These are phyloP conservation scores for Kodamaea hsintzibuensis DNA, from an alignment of 805 yeast genomes.

Conservation along the genomic window DNA sequence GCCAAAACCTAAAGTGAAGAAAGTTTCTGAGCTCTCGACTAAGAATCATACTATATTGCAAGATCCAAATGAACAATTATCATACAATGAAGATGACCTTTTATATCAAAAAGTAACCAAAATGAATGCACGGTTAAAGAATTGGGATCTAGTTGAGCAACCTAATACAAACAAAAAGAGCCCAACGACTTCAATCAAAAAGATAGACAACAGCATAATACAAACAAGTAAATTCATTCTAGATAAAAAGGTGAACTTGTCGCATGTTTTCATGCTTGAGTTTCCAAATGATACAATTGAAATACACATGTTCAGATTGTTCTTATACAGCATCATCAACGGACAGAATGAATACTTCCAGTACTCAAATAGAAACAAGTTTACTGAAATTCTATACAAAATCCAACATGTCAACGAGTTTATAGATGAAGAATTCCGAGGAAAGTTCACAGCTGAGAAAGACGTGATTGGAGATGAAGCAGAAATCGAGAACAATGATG, in stretches of 20 bases:
- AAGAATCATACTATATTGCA: background rate
- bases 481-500: background rate
- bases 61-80: background rate
- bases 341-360: slow-evolving; percentile 14
- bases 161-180: background rate
- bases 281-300: slow-evolving; percentile 1
- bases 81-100: background rate
- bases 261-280: slow-evolving; percentile 1
- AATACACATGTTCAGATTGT: slow-evolving; percentile 13
- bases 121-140: slow-evolving; percentile 9
- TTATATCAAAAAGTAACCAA: slow-evolving; percentile 9
- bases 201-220: background rate
- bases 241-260: background rate
- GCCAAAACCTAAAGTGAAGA: background rate
- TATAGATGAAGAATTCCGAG: slow-evolving; percentile 9
- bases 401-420: slow-evolving; percentile 9
- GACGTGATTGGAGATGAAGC: background rate
- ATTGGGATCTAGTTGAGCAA: background rate
- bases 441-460: slow-evolving; percentile 12
- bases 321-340: slow-evolving; percentile 12
- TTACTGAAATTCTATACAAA: slow-evolving; percentile 5
- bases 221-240: background rate
- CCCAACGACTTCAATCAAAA: no score
- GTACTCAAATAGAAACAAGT: background rate
- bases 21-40: background rate